phyloP scores from a whole-genome alignment of 2,329 filamentous ascomycete species.

The Biscogniauxia mediterranea region DNA sequence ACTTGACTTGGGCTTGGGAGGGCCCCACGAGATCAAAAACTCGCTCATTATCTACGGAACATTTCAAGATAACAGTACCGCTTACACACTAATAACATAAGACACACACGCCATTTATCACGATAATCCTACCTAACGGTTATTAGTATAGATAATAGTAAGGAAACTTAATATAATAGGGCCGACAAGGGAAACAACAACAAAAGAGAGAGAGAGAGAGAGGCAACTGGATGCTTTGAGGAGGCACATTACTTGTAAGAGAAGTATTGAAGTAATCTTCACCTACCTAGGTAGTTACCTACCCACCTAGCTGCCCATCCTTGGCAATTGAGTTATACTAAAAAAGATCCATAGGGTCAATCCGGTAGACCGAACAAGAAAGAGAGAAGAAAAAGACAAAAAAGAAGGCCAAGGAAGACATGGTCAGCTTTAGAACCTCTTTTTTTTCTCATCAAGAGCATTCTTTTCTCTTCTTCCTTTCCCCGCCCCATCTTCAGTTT shows the following conservation, averaged over 20 bases:
- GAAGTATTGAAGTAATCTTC: background rate
- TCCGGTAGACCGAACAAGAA: background rate
- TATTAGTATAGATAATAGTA: background rate
- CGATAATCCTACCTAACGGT: background rate
- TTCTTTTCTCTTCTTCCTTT: background rate
- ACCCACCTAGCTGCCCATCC: too few species aligned
- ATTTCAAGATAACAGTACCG: too few species aligned
- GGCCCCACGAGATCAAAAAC: too few species aligned
- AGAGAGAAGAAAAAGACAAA: background rate
- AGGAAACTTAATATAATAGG: background rate
- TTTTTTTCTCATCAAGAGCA: background rate
- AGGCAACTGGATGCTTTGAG: background rate
- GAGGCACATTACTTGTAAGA: background rate
- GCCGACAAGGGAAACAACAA: background rate
- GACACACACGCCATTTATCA: background rate
- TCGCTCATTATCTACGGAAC: too few species aligned
- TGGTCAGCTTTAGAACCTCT: background rate
- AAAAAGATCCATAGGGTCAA: background rate
- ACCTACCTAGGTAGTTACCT: too few species aligned
- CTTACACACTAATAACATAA: background rate
- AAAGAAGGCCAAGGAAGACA: background rate
- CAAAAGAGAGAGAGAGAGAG: background rate
- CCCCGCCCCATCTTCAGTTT: background rate
- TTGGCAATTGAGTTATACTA: background rate
- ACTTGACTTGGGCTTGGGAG: too few species aligned